Conservation (phyloP, 1,284 basidiomycete genomes). For the Tylopilus sp. region DNA sequence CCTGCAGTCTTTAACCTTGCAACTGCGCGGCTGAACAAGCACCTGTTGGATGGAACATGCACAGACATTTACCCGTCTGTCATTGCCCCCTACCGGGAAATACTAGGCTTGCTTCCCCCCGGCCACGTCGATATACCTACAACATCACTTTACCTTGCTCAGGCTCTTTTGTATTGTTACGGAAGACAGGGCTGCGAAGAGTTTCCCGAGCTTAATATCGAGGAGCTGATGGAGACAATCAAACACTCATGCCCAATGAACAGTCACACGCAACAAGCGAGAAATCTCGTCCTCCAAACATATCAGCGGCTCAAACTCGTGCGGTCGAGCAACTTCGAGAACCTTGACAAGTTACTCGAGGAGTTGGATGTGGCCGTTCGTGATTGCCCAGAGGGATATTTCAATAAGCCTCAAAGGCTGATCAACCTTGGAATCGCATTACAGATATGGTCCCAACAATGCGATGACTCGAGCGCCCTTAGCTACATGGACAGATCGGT, state of each 20-base stretch:
- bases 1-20: conserved; percentile 27
- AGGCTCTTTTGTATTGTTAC: conserved; percentile 10
- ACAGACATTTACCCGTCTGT: neutral
- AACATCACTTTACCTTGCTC: conserved; percentile 9
- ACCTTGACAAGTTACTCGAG: neutral
- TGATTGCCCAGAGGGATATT: neutral
- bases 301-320: neutral
- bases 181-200: too few species aligned
- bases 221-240: too few species aligned
- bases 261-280: conserved; percentile 9
- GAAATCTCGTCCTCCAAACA: conserved; percentile 2
- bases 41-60: neutral
- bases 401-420: conserved; percentile 9
- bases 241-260: neutral
- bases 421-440: neutral
- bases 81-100: conserved; percentile 5
- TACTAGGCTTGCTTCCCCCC: neutral
- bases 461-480: too few species aligned
- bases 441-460: too few species aligned
- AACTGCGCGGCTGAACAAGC: conserved; percentile 5
- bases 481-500: conserved; percentile 12
- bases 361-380: neutral
- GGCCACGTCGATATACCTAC: conserved; percentile 13
- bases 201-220: too few species aligned
- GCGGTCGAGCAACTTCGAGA: too few species aligned